These are phyloP conservation scores for Flaveria ramosissima DNA, from an alignment of 129 eudicot genomes.

Conservation along the genomic window DNA sequence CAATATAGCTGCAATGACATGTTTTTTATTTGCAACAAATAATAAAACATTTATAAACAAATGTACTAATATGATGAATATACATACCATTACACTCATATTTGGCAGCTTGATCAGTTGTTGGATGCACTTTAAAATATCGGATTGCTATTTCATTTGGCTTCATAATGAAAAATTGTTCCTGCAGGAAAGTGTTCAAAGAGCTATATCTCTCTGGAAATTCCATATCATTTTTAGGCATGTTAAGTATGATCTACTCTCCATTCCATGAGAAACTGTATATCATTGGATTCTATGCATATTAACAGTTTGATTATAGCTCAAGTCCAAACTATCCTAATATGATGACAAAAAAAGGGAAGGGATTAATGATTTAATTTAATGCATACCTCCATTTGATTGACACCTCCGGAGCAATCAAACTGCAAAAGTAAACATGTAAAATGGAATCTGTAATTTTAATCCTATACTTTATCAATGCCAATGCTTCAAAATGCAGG, in stretches of 20 bases:
- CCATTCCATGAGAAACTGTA: neutral
- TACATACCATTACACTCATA: conserved; percentile 70
- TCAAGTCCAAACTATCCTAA: neutral
- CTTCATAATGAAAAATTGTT: conserved; percentile 88
- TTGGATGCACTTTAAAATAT: conserved; percentile 65
- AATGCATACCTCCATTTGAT: conserved; percentile 75
- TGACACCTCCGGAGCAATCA: conserved; percentile 83
- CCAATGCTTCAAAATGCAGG: neutral
- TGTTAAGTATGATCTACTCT: neutral
- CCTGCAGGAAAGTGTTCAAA: conserved; percentile 44
- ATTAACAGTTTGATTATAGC: neutral
- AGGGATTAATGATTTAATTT: neutral
- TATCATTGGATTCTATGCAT: neutral
- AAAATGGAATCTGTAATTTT: neutral
- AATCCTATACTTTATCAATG: neutral
- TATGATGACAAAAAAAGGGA: neutral
- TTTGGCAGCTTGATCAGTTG: conserved; percentile 82
- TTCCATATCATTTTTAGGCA: conserved; percentile 3
- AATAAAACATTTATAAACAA: neutral
- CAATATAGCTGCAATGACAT: conserved; percentile 71
- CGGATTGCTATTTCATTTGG: conserved; percentile 52
- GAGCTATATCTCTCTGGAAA: neutral
- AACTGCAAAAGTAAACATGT: conserved; percentile 58
- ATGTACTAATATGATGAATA: neutral
- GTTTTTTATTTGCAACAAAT: conserved; percentile 14